Conservation (phyloP, 2,329 filamentous ascomycete genomes). For the Gliomastix tumulicola region DNA sequence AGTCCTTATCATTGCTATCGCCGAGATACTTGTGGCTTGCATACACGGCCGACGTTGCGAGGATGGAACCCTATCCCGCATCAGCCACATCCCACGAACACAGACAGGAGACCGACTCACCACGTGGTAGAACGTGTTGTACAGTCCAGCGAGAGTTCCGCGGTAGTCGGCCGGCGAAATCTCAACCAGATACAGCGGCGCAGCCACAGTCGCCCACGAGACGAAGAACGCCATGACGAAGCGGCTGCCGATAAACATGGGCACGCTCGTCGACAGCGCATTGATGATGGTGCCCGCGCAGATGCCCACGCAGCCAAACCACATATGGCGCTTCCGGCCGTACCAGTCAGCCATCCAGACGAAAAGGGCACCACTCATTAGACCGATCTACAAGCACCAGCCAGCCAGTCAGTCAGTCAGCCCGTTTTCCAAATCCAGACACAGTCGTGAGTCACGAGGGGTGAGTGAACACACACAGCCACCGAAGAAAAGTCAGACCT, state of each 20-base stretch:
- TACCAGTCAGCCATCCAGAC: slow-evolving; percentile 35
- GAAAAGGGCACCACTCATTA: slow-evolving; percentile 33
- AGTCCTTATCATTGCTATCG: slow-evolving; percentile 13
- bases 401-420: no score
- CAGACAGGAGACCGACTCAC: no score
- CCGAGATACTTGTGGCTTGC: background rate
- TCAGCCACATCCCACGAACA: no score
- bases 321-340: slow-evolving; percentile 33
- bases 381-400: slow-evolving; percentile 24
- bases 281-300: slow-evolving; percentile 43
- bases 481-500: slow-evolving; percentile 6
- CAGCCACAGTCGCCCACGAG: slow-evolving; percentile 46
- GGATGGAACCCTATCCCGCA: background rate
- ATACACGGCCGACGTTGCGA: background rate
- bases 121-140: slow-evolving; percentile 33
- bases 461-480: no score
- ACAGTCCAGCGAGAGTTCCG: slow-evolving; percentile 49
- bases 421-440: no score
- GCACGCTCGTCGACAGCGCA: slow-evolving; percentile 31
- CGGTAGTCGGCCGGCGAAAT: slow-evolving; percentile 52
- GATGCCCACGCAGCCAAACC: slow-evolving; percentile 38
- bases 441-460: no score
- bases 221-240: slow-evolving; percentile 47
- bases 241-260: slow-evolving; percentile 43
- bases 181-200: slow-evolving; percentile 53